These are phyloP conservation scores for Nannochloris sp. DNA, from an alignment of 139 green algal genomes.

Conservation along the genomic window DNA sequence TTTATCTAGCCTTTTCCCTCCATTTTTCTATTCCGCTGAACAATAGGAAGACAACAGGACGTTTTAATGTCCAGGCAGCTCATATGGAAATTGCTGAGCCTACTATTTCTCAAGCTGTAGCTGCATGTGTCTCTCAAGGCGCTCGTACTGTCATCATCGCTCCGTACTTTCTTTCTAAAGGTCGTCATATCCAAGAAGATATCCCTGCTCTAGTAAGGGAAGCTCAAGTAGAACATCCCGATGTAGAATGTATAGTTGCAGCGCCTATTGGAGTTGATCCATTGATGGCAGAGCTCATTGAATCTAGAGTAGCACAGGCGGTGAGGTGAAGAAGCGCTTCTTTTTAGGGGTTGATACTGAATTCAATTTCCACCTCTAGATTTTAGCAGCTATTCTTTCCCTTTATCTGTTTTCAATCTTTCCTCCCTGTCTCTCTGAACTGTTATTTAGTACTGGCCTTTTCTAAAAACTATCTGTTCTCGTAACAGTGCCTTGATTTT, in stretches of 20 bases:
- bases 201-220: constrained; percentile 70
- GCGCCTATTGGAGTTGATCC: constrained; percentile 70
- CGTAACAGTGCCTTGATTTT: too few species aligned
- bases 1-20: not conserved
- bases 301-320: constrained; percentile 38
- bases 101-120: constrained; percentile 67
- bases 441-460: too few species aligned
- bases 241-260: constrained; percentile 53
- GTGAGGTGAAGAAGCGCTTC: too few species aligned
- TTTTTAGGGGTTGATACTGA: too few species aligned
- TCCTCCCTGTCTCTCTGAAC: too few species aligned
- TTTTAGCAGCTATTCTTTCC: too few species aligned
- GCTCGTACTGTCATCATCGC: constrained; percentile 62
- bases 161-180: constrained; percentile 81
- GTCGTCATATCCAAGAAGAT: constrained; percentile 78
- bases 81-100: constrained; percentile 88
- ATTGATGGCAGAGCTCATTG: constrained; percentile 66
- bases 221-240: constrained; percentile 41
- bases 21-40: not conserved
- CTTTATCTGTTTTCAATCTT: too few species aligned
- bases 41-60: constrained; percentile 29
- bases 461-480: too few species aligned
- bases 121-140: constrained; percentile 26
- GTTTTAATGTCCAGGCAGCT: constrained; percentile 60
- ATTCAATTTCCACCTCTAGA: too few species aligned